Evolutionary conservation across 345 rosid species (phyloP), one percentile per base, ranked within the genome.

Genomic region (Salix udensis): DNA sequence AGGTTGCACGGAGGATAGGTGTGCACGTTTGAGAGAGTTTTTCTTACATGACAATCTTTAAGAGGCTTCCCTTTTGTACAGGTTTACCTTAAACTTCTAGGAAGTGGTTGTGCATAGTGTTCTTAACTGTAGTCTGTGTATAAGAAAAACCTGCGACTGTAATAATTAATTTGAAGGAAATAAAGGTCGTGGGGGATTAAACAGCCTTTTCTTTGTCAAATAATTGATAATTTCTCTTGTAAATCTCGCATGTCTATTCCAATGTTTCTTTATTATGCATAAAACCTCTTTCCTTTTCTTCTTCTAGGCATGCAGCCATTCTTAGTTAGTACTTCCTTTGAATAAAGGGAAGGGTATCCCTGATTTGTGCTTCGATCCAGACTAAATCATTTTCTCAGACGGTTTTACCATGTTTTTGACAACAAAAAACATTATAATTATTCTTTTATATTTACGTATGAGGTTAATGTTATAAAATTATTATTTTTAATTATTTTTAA

Each of bases 1-100:
- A 93, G 98, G 89, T 90, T 75, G 98, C 98, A 80, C 84, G 84
- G 74, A 78, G 91, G 85, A 93, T 90, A 74, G 98, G 98, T 62
- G 92, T 93, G 67, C 78, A 81, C 78, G 85, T 90, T 21, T 93
- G 79, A 86, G 67, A 76, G 74, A 73, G 7, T 42, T 1, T 50
- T 65, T 73, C 66, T 18, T 34, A 8, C 4, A 9, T 1, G n/a
- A 16, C 60, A 77, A 52, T 31, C 23, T 3, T 8, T 30, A 21
- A 36, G 62, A 67, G 66, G 71, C 18, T 55, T 21, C 48, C 24
- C 74, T 18, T 61, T 13, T 74, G 78, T 78, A 82, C 81, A 81
- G 83, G 44, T 81, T 55, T 7, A 12, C 15, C 30, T 40, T 36
- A 18, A 34, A 61, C 24, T 61, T 70, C 37, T 58, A 48, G 6